These are phyloP conservation scores for Peronospora destructor DNA, from an alignment of 352 stramenopile genomes.

Conservation along the genomic window DNA sequence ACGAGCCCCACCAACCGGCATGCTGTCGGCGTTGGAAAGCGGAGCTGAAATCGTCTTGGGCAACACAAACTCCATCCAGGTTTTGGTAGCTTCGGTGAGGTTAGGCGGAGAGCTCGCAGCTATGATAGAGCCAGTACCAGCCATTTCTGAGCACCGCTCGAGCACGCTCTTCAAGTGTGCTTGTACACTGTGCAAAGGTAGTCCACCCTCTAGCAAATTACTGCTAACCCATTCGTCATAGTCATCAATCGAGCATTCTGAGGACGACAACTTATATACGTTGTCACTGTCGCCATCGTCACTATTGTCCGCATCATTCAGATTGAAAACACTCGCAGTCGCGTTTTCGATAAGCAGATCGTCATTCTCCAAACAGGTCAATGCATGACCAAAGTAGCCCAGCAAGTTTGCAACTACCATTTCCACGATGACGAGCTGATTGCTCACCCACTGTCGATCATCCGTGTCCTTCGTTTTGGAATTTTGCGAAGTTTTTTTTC, in stretches of 20 bases:
- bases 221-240: constrained; percentile 81
- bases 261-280: constrained; percentile 38
- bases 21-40: constrained; percentile 21
- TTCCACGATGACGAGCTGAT: constrained; percentile 65
- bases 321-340: constrained; percentile 6
- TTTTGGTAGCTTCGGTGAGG: constrained; percentile 43
- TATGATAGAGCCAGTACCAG: constrained; percentile 28
- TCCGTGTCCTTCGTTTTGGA: constrained; percentile 4
- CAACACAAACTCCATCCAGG: constrained; percentile 56
- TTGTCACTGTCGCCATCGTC: constrained; percentile 28
- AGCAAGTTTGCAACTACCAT: constrained; percentile 73
- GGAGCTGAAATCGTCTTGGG: constrained; percentile 41
- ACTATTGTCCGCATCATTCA: constrained; percentile 34
- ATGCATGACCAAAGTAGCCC: constrained; percentile 56
- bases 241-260: constrained; percentile 65
- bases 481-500: constrained; percentile 48
- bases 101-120: constrained; percentile 20
- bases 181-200: constrained; percentile 52
- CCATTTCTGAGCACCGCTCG: constrained; percentile 36
- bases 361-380: constrained; percentile 52
- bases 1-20: constrained; percentile 7
- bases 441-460: constrained; percentile 32
- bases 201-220: constrained; percentile 61
- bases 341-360: constrained; percentile 54
- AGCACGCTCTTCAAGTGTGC: constrained; percentile 60